These are phyloP conservation scores for Rhazya stricta DNA, from an alignment of 257 asterid genomes.

Conservation along the genomic window DNA sequence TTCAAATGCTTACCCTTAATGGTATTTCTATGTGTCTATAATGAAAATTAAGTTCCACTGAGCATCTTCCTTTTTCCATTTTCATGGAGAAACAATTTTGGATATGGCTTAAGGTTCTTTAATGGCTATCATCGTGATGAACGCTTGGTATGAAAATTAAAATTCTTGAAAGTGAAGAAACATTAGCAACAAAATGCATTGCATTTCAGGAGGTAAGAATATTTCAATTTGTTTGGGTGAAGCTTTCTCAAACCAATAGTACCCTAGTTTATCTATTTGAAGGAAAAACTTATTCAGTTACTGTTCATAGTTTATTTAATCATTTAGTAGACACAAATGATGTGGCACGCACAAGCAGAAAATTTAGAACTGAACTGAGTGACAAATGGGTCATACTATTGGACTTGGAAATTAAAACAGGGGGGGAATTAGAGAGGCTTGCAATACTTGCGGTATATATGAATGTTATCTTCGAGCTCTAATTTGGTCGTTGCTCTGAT, in stretches of 20 bases:
- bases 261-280: background rate
- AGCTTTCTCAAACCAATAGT: conserved; percentile 9
- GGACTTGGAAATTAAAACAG: too few relatives aligned
- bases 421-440: background rate
- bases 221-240: conserved; percentile 7
- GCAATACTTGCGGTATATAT: background rate
- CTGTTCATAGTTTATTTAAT: background rate
- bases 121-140: conserved; percentile 63
- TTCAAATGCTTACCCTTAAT: background rate
- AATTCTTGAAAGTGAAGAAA: conserved; percentile 91
- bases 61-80: background rate
- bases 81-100: conserved; percentile 57
- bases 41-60: background rate
- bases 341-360: background rate
- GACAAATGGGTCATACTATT: background rate
- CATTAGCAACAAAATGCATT: conserved; percentile 74
- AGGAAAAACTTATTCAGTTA: background rate
- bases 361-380: background rate
- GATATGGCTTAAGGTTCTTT: conserved; percentile 50
- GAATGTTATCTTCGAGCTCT: background rate
- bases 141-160: conserved; percentile 82
- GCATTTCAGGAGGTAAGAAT: conserved; percentile 75
- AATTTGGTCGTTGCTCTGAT: conserved; percentile 23
- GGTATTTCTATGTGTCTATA: background rate
- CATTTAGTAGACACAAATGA: background rate